These are phyloP conservation scores for Escallonia herrerae DNA, from an alignment of 129 eudicot species.

Conservation along the genomic window DNA sequence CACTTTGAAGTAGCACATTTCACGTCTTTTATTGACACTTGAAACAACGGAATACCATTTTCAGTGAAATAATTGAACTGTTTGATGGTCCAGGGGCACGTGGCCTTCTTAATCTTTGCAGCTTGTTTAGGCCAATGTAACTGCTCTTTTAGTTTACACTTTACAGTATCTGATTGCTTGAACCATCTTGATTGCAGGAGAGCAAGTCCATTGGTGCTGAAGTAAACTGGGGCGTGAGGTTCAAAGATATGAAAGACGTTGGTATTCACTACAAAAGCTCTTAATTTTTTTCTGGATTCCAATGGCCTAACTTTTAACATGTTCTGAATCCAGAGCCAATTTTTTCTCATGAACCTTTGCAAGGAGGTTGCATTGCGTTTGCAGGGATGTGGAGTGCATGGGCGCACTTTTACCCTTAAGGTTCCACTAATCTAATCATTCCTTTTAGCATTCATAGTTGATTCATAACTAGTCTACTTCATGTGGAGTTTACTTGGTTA, in stretches of 20 bases:
- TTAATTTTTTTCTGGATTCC: too few species aligned
- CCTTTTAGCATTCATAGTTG: too few species aligned
- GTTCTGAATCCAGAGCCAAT: slow-evolving; percentile 47
- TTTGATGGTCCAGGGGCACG: too few species aligned
- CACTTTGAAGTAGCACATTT: too few species aligned
- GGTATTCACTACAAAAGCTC: slow-evolving; percentile 11
- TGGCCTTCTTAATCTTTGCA: too few species aligned
- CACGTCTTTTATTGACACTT: too few species aligned
- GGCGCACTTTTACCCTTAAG: slow-evolving; percentile 82
- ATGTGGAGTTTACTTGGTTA: neutral
- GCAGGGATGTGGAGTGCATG: slow-evolving; percentile 76
- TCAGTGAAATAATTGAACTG: too few species aligned
- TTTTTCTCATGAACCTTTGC: slow-evolving; percentile 59
- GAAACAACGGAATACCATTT: too few species aligned
- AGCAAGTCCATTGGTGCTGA: slow-evolving; percentile 94
- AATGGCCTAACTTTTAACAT: neutral
- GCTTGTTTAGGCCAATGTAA: too few species aligned
- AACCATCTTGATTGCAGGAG: slow-evolving; percentile 40
- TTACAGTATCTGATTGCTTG: neutral
- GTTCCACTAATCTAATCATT: slow-evolving; percentile 24
- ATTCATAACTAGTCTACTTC: too few species aligned
- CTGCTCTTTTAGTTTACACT: neutral
- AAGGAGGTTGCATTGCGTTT: slow-evolving; percentile 85
- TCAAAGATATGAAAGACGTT: slow-evolving; percentile 67
- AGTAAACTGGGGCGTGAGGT: slow-evolving; percentile 96